Evolutionary conservation across 2,329 filamentous ascomycete species (phyloP).

Genomic region (Cytospora mali): DNA sequence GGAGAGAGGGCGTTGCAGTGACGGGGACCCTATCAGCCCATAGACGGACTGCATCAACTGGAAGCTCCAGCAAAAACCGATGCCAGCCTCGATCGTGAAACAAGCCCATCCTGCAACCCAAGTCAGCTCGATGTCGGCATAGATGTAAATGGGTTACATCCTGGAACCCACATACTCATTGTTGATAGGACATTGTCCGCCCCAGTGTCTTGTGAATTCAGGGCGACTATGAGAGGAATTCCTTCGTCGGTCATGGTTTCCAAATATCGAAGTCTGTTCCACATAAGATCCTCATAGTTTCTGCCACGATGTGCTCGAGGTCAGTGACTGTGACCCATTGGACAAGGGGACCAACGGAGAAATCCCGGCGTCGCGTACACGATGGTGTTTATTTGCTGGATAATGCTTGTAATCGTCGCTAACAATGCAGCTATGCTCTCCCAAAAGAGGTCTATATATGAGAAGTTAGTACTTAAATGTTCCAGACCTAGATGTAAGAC

Average conservation of each 20-base stretch:
- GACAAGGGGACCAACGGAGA: neutral
- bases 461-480: neutral
- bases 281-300: constrained; percentile 26
- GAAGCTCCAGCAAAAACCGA: constrained; percentile 25
- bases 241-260: neutral
- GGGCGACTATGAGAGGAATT: constrained; percentile 10
- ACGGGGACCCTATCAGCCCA: constrained; percentile 10
- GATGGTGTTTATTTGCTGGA: constrained; percentile 16
- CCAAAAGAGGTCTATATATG: constrained; percentile 19
- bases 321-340: neutral
- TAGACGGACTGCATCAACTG: constrained; percentile 24
- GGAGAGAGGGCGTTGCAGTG: constrained; percentile 1
- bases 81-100: constrained; percentile 11
- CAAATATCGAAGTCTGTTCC: constrained; percentile 9
- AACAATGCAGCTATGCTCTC: constrained; percentile 12
- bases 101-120: constrained; percentile 20
- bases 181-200: constrained; percentile 10
- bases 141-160: neutral
- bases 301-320: constrained; percentile 1
- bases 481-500: neutral
- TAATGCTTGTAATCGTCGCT: constrained; percentile 21
- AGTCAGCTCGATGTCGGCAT: neutral
- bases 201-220: constrained; percentile 6
- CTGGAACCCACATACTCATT: constrained; percentile 18
- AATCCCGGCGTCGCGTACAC: constrained; percentile 9